Conservation (phyloP, 202 grass and related monocot genomes). For the Saccharum hybrid region DNA sequence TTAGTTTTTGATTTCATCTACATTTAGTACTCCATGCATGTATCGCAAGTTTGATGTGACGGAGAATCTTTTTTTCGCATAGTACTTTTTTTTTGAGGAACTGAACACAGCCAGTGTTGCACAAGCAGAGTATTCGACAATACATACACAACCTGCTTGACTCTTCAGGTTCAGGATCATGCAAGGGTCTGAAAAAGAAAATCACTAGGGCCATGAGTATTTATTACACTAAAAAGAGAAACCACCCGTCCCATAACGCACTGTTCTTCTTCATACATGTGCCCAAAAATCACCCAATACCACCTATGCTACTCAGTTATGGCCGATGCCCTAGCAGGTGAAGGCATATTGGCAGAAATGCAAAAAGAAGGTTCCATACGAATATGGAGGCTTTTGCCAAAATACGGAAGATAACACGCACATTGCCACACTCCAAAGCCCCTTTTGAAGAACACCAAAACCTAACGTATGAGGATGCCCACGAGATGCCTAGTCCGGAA, state of each 20-base stretch:
- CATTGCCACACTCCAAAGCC: conserved; percentile 39
- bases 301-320: neutral
- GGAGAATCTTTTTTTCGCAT: no score
- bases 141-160: neutral
- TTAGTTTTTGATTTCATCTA: no score
- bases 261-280: neutral
- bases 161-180: neutral
- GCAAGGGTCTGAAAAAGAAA: neutral
- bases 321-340: neutral
- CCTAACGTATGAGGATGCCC: conserved; percentile 42
- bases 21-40: no score
- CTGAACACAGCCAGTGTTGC: no score
- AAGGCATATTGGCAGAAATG: conserved; percentile 17
- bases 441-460: conserved; percentile 50
- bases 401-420: conserved; percentile 39
- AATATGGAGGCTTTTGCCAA: conserved; percentile 35
- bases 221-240: no score
- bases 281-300: neutral
- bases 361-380: conserved; percentile 28
- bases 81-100: no score
- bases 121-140: neutral
- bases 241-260: no score
- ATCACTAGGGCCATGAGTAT: neutral
- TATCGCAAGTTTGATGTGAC: no score
- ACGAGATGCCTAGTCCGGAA: conserved; percentile 45